A percentile compares a stretch with the other conserved stretches of the same genome.
Conservation (phyloP, 2,329 filamentous ascomycete species). For the Apiospora aurea region DNA sequence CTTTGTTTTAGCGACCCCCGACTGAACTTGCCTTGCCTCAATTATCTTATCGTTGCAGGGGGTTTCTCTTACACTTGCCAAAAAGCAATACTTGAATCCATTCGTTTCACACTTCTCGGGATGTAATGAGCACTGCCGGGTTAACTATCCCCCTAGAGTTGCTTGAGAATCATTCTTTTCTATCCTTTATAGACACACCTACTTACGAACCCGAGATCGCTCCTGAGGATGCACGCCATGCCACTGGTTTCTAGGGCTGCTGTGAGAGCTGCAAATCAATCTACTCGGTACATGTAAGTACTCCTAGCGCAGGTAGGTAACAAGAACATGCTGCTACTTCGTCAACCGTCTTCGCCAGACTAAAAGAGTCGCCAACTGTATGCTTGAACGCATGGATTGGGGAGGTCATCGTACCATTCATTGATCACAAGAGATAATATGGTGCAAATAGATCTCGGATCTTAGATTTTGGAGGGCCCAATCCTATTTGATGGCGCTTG, state of each 20-base stretch:
- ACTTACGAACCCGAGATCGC: too few relatives aligned
- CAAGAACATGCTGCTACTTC: too few relatives aligned
- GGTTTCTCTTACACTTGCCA: slow-evolving; percentile 4
- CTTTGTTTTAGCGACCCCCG: background rate
- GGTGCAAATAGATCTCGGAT: background rate
- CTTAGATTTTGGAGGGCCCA: background rate
- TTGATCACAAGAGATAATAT: background rate
- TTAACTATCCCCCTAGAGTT: background rate
- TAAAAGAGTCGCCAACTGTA: background rate
- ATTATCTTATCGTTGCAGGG: background rate
- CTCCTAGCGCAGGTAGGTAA: too few relatives aligned
- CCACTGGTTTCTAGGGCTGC: too few relatives aligned
- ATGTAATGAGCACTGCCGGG: background rate
- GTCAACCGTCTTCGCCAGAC: background rate
- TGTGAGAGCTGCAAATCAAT: too few relatives aligned
- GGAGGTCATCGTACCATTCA: background rate
- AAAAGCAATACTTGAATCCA: background rate
- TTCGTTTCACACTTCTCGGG: background rate
- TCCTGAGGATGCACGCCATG: too few relatives aligned
- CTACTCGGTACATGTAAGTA: too few relatives aligned
- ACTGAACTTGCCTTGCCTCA: background rate
- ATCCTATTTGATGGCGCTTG: background rate
- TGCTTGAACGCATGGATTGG: background rate
- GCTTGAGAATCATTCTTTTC: too few relatives aligned
- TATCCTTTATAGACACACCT: too few relatives aligned